Evolutionary conservation across 2,329 filamentous ascomycete species (phyloP).

Genomic region (Diaporthe vaccinii): DNA sequence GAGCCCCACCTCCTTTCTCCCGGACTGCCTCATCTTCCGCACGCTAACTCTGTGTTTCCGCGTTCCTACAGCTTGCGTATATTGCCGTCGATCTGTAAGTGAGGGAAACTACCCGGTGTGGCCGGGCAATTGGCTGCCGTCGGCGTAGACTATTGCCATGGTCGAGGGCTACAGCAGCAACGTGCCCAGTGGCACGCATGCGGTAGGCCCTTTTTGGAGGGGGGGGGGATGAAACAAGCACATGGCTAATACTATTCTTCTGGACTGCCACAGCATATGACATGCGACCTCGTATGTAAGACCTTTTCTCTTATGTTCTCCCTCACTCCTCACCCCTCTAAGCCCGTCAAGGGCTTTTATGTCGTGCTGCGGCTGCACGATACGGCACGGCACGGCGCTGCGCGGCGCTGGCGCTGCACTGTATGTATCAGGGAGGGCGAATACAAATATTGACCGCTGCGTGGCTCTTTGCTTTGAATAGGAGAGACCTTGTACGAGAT

Average conservation of each 20-base stretch:
- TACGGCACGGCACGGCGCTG: neutral
- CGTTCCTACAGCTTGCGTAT: conserved; percentile 81
- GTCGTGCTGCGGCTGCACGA: conserved; percentile 39
- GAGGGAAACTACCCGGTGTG: conserved; percentile 44
- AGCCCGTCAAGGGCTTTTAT: conserved; percentile 46
- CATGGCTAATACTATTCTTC: conserved; percentile 61
- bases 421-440: conserved; percentile 46
- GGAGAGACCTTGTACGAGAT: conserved; percentile 97
- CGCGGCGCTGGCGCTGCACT: conserved; percentile 10
- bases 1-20: conserved; percentile 39
- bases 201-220: conserved; percentile 26
- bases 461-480: conserved; percentile 56
- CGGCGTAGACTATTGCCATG: conserved; percentile 42
- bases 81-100: conserved; percentile 92
- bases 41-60: conserved; percentile 51
- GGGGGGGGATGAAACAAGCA: conserved; percentile 40
- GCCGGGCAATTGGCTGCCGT: conserved; percentile 43
- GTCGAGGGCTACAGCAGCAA: conserved; percentile 40
- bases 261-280: conserved; percentile 80
- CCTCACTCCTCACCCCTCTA: conserved; percentile 39
- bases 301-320: conserved; percentile 48
- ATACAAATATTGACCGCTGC: conserved; percentile 52
- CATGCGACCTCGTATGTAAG: conserved; percentile 86
- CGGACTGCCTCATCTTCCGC: conserved; percentile 44
- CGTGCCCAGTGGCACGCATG: conserved; percentile 34